Conservation (phyloP, 768 basidiomycete species). For the Lactarius trivialis region DNA sequence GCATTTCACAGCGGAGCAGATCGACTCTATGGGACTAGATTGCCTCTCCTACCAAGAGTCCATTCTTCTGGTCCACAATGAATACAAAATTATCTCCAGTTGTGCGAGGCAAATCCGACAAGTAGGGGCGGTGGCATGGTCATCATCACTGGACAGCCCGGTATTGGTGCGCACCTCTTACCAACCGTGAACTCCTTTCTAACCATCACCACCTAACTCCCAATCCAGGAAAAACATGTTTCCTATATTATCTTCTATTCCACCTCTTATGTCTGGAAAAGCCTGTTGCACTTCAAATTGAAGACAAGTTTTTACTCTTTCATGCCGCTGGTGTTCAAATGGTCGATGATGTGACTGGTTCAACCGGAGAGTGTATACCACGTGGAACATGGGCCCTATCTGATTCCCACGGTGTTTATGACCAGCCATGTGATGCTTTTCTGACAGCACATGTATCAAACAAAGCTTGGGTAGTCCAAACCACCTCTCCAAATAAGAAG, state of each 20-base stretch:
- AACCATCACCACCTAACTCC: neutral
- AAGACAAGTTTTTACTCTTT: neutral
- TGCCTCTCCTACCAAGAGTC: neutral
- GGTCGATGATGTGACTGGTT: neutral
- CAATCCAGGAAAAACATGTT: neutral
- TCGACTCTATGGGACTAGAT: neutral
- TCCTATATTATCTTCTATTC: neutral
- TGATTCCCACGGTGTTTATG: neutral
- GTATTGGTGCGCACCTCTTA: neutral
- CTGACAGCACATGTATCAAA: neutral
- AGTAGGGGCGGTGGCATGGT: neutral
- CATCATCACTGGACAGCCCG: neutral
- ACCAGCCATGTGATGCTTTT: neutral
- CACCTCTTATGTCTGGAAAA: neutral
- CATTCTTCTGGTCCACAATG: neutral
- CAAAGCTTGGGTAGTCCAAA: neutral
- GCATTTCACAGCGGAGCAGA: neutral
- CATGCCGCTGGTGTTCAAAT: neutral
- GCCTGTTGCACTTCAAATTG: neutral
- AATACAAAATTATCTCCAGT: neutral
- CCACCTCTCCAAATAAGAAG: neutral
- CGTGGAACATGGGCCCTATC: neutral
- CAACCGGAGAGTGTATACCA: neutral
- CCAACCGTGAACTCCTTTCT: neutral
- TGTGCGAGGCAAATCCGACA: neutral